Conservation (phyloP, 768 basidiomycete species). For the Amanita rimosa region DNA sequence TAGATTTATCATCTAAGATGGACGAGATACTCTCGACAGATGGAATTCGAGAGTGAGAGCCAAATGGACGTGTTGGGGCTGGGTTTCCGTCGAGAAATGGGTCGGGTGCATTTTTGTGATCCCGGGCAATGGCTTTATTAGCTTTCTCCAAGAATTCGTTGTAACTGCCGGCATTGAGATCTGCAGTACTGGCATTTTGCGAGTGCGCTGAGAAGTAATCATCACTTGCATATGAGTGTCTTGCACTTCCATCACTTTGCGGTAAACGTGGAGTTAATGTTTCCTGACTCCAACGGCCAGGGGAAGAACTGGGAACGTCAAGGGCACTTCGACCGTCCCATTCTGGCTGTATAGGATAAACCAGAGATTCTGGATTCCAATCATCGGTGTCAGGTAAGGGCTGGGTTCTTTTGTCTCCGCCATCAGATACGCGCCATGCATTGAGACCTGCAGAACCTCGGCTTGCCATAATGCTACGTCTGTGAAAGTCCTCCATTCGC, state of each 20-base stretch:
- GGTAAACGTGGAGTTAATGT: slow-evolving; percentile 28
- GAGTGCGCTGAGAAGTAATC: slow-evolving; percentile 36
- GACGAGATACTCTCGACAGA: slow-evolving; percentile 90
- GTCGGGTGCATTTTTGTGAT: slow-evolving; percentile 70
- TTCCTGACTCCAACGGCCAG: slow-evolving; percentile 54
- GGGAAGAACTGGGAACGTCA: slow-evolving; percentile 35
- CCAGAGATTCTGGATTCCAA: slow-evolving; percentile 65
- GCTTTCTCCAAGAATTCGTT: slow-evolving; percentile 78
- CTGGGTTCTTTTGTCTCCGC: slow-evolving; percentile 32
- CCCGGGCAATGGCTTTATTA: slow-evolving; percentile 72
- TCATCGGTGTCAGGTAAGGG: slow-evolving; percentile 63
- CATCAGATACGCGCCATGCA: slow-evolving; percentile 72
- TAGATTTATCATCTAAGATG: slow-evolving; percentile 83
- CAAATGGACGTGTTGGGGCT: slow-evolving; percentile 66
- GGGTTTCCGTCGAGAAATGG: slow-evolving; percentile 65
- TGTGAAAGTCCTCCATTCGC: slow-evolving; percentile 90
- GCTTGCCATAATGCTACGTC: slow-evolving; percentile 66
- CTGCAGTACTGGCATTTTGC: slow-evolving; percentile 20
- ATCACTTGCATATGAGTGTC: slow-evolving; percentile 46
- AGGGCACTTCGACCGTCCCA: slow-evolving; percentile 59
- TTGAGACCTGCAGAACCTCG: slow-evolving; percentile 56
- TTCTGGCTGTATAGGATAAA: slow-evolving; percentile 58
- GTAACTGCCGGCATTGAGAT: slow-evolving; percentile 32
- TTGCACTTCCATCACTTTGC: slow-evolving; percentile 21
- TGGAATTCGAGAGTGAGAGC: slow-evolving; percentile 64